Evolutionary conservation across 345 rosid genomes (phyloP).

Genomic region (Firmiana major): DNA sequence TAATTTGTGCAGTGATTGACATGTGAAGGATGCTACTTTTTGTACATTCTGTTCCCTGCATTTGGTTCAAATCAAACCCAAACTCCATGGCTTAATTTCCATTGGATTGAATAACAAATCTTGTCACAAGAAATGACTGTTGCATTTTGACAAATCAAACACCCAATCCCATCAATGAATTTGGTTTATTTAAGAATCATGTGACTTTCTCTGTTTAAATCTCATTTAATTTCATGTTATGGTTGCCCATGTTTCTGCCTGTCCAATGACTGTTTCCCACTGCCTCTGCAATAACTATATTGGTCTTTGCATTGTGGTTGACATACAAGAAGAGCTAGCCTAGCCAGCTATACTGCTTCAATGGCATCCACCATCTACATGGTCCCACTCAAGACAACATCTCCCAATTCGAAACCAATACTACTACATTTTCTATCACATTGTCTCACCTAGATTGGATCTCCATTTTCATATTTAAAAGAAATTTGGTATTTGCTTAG

Average conservation of each 20-base stretch:
- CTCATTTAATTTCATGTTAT: not conserved
- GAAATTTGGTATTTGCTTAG: not conserved
- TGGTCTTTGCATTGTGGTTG: conserved; percentile 4
- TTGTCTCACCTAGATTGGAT: not conserved
- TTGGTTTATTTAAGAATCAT: not conserved
- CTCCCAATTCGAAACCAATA: not conserved
- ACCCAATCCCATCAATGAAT: conserved; percentile 11
- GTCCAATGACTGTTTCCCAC: conserved; percentile 10
- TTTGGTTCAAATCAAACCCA: not conserved
- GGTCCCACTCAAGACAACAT: not conserved
- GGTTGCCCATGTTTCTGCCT: conserved; percentile 16
- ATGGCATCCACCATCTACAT: not conserved
- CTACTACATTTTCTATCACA: not conserved
- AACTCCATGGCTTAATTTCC: not conserved
- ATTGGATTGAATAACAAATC: not conserved
- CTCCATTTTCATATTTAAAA: not conserved
- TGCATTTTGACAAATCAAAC: not conserved
- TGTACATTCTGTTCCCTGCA: conserved; percentile 12
- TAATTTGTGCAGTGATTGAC: not conserved
- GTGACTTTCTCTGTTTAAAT: not conserved
- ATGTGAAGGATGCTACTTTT: not conserved
- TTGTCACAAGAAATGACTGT: not conserved
- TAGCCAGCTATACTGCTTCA: not conserved
- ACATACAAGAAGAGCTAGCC: not conserved
- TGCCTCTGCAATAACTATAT: not conserved